These are phyloP conservation scores for Westerdykella sp. DNA, from an alignment of 2,329 filamentous ascomycete species.

Conservation along the genomic window DNA sequence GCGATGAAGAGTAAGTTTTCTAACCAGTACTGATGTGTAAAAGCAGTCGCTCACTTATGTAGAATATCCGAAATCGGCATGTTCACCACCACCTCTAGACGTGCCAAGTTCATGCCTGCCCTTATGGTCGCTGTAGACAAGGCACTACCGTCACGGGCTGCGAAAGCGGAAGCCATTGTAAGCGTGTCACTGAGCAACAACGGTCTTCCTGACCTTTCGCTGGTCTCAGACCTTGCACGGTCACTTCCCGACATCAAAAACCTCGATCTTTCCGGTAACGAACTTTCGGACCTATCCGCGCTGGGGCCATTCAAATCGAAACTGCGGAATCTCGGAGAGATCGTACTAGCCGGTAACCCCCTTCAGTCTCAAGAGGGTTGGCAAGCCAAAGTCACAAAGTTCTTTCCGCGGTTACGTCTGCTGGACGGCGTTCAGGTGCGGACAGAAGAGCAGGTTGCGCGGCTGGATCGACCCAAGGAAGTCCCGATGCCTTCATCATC, in stretches of 20 bases:
- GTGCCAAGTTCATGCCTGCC: slow-evolving; percentile 84
- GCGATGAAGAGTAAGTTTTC: slow-evolving; percentile 47
- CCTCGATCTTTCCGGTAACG: slow-evolving; percentile 81
- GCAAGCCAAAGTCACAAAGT: slow-evolving; percentile 63
- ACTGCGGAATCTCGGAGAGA: slow-evolving; percentile 71
- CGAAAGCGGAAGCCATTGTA: slow-evolving; percentile 70
- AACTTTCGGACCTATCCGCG: slow-evolving; percentile 60
- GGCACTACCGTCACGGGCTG: slow-evolving; percentile 64
- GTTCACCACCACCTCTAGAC: slow-evolving; percentile 63
- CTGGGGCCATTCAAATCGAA: slow-evolving; percentile 72
- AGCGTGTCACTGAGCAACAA: slow-evolving; percentile 81
- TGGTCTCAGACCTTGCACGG: slow-evolving; percentile 67
- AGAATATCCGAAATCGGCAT: slow-evolving; percentile 68
- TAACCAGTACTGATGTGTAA: too few relatives aligned
- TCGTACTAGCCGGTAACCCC: slow-evolving; percentile 73
- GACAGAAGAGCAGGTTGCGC: slow-evolving; percentile 21
- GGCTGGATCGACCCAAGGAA: slow-evolving; percentile 39
- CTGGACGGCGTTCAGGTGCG: slow-evolving; percentile 71
- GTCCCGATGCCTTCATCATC: slow-evolving; percentile 56
- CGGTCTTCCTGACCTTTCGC: slow-evolving; percentile 62
- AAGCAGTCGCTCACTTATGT: too few relatives aligned
- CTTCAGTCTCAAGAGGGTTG: slow-evolving; percentile 52
- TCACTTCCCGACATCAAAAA: slow-evolving; percentile 83
- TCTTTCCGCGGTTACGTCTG: slow-evolving; percentile 75
- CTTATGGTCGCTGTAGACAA: slow-evolving; percentile 81